Percentiles rank a stretch among this genome's conserved stretches.
Evolutionary conservation across 192 early-diverging fungal species (phyloP).

Genomic region (Backusella parvicylindrica): DNA sequence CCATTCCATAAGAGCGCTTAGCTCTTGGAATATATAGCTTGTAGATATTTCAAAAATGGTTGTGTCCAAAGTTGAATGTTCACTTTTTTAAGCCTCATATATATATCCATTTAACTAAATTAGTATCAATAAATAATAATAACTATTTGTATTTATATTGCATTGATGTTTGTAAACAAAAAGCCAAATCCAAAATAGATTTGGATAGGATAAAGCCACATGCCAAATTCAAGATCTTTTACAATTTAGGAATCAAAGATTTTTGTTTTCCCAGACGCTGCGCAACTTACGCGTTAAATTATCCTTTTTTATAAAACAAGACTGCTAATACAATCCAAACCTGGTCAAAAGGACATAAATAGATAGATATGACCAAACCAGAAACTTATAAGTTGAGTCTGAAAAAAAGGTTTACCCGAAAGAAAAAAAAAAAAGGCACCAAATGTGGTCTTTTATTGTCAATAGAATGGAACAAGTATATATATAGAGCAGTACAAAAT

Average conservation of each 20-base stretch:
- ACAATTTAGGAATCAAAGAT: neutral
- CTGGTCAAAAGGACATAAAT: neutral
- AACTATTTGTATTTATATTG: neutral
- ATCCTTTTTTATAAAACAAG: neutral
- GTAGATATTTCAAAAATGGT: no score
- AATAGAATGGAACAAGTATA: neutral
- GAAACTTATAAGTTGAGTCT: neutral
- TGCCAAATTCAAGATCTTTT: neutral
- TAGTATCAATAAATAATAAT: neutral
- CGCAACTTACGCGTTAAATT: neutral
- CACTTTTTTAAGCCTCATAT: no score
- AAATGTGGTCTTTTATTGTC: neutral
- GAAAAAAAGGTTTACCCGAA: neutral
- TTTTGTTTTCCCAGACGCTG: neutral
- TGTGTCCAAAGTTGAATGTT: no score
- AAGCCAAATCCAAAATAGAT: neutral
- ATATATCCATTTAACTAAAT: neutral
- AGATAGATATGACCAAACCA: neutral
- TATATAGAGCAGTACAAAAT: neutral
- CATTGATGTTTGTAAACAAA: neutral
- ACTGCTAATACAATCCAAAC: neutral
- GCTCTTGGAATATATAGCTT: no score
- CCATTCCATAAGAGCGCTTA: no score
- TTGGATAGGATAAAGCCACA: neutral
- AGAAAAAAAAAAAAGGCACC: neutral